phyloP scores from a whole-genome alignment of 345 rosid genomes.

The Brassica cretica region DNA sequence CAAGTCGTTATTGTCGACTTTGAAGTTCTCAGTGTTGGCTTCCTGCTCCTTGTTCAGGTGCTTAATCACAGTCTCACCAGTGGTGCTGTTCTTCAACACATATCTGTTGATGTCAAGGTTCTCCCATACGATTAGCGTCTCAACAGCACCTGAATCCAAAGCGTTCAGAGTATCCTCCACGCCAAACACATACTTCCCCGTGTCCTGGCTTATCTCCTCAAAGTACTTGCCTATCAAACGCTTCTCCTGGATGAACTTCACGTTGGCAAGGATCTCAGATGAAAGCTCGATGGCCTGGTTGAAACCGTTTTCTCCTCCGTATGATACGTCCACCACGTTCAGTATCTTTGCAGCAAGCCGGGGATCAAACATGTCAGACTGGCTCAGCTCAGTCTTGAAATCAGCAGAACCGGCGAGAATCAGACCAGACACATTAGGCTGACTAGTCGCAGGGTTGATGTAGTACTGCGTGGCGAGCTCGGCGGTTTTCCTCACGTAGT shows the following conservation, averaged over 20 bases:
- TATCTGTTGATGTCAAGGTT: conserved; percentile 17
- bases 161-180: conserved; percentile 7
- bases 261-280: conserved; percentile 7
- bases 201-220: conserved; percentile 19
- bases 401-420: conserved; percentile 2
- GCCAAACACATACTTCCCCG: conserved; percentile 9
- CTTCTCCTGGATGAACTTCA: conserved; percentile 18
- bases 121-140: conserved; percentile 7
- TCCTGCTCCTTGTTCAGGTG: conserved; percentile 13
- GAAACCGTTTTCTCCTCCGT: conserved; percentile 14
- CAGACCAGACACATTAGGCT: conserved; percentile 18
- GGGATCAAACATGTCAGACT: conserved; percentile 16
- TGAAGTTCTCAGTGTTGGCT: conserved; percentile 13
- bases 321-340: conserved; percentile 6
- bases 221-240: conserved; percentile 13
- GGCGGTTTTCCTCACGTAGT: conserved; percentile 45
- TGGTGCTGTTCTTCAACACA: not conserved
- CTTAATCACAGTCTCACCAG: not conserved
- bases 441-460: conserved; percentile 12
- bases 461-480: conserved; percentile 37
- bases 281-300: conserved; percentile 8
- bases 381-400: conserved; percentile 14
- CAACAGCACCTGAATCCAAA: conserved; percentile 5
- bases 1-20: conserved; percentile 1
- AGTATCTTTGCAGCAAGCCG: conserved; percentile 6